These are phyloP conservation scores for Phoma sp. DNA, from an alignment of 2,329 filamentous ascomycete genomes.

Conservation along the genomic window DNA sequence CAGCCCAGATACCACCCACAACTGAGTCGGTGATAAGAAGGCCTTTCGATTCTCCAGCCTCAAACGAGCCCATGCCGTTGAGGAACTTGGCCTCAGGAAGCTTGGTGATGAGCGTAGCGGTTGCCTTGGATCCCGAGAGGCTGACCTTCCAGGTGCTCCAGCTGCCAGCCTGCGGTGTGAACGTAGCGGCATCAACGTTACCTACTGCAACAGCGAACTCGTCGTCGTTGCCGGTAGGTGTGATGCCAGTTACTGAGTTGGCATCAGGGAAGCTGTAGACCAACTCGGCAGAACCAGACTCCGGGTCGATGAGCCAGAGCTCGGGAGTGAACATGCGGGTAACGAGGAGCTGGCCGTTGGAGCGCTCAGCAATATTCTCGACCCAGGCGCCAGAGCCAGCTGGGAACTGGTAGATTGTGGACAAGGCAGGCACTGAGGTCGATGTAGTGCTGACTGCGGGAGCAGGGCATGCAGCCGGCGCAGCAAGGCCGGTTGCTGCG, in stretches of 20 bases:
- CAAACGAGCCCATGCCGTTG: constrained; percentile 14
- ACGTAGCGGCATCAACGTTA: constrained; percentile 15
- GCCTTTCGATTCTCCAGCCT: constrained; percentile 8
- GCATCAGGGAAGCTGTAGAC: constrained; percentile 13
- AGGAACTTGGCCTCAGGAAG: constrained; percentile 14
- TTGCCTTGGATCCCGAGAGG: constrained; percentile 6
- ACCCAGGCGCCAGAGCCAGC: constrained; percentile 14
- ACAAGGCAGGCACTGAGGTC: constrained; percentile 1
- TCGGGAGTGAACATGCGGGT: constrained; percentile 19
- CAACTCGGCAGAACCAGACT: constrained; percentile 10
- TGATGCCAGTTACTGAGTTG: constrained; percentile 17
- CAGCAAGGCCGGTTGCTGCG: constrained; percentile 4
- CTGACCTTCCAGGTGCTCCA: constrained; percentile 16
- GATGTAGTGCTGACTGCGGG: neutral
- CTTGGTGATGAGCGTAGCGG: constrained; percentile 11
- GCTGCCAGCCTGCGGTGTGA: constrained; percentile 14
- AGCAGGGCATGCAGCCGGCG: constrained; percentile 6
- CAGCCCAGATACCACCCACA: constrained; percentile 13
- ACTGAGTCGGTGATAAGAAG: constrained; percentile 17
- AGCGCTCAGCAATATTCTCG: constrained; percentile 16
- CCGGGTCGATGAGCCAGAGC: constrained; percentile 16
- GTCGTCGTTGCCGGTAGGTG: constrained; percentile 11
- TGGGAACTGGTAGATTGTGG: constrained; percentile 13
- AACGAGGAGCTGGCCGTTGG: constrained; percentile 17
- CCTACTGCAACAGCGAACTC: constrained; percentile 20